Evolutionary conservation across 139 green algal genomes (phyloP).

Genomic region (Limnomonas spitsbergensis): DNA sequence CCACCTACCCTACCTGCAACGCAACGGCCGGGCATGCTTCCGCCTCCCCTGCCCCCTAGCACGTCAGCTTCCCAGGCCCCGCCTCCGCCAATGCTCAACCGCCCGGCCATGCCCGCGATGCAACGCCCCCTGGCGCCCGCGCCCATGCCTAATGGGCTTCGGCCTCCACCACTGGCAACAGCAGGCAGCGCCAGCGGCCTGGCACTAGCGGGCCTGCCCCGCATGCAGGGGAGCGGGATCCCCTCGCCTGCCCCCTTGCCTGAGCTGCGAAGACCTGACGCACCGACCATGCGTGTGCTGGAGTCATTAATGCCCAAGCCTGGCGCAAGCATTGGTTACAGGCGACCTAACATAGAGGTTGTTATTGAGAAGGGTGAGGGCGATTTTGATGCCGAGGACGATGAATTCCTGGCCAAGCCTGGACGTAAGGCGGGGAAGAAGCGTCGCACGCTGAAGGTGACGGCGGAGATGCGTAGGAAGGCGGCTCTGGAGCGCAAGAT

Average conservation of each 20-base stretch:
- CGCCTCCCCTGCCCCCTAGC: no score
- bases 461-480: conserved; percentile 59
- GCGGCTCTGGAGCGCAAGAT: conserved; percentile 51
- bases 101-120: neutral
- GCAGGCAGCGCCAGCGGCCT: neutral
- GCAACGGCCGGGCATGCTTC: no score
- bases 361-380: conserved; percentile 26
- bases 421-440: conserved; percentile 28
- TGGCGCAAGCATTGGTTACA: neutral
- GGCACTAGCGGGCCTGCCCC: no score
- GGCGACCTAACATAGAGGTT: neutral
- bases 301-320: conserved; percentile 27
- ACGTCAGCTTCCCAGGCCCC: no score
- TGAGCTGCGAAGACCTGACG: conserved; percentile 17
- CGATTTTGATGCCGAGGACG: conserved; percentile 29
- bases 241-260: neutral
- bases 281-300: conserved; percentile 38
- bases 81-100: neutral
- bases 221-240: neutral
- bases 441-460: conserved; percentile 43
- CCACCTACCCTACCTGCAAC: no score
- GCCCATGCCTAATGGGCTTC: neutral
- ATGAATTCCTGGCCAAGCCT: conserved; percentile 33
- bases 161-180: neutral
- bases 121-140: neutral